Conservation (phyloP, 192 early-diverging fungal genomes). For the Podila verticillata region DNA sequence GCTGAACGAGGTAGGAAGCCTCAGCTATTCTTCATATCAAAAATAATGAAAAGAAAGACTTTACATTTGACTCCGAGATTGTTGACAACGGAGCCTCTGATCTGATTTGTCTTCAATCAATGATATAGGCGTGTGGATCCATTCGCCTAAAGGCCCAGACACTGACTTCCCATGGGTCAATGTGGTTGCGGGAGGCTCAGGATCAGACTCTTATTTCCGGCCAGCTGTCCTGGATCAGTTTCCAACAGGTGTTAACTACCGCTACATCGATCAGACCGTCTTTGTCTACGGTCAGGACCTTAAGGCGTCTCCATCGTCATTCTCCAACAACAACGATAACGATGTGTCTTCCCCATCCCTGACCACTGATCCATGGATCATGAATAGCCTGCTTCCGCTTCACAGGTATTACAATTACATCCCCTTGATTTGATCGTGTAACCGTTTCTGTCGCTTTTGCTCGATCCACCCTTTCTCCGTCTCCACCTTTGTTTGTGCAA, state of each 20-base stretch:
- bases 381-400: slow-evolving; percentile 43
- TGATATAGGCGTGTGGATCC: slow-evolving; percentile 39
- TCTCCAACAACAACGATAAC: neutral
- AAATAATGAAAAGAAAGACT: no score
- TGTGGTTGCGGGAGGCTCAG: slow-evolving; percentile 35
- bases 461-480: neutral
- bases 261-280: slow-evolving; percentile 40
- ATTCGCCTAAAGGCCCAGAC: slow-evolving; percentile 6
- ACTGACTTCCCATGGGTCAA: slow-evolving; percentile 24
- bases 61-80: no score
- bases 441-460: neutral
- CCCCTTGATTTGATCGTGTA: neutral
- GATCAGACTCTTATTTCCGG: slow-evolving; percentile 38
- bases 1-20: slow-evolving; percentile 25
- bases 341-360: slow-evolving; percentile 1
- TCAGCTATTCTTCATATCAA: neutral
- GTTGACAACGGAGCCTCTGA: no score
- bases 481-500: neutral
- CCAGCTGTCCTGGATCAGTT: slow-evolving; percentile 26
- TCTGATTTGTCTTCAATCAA: no score
- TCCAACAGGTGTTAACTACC: slow-evolving; percentile 18
- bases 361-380: slow-evolving; percentile 32
- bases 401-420: slow-evolving; percentile 30
- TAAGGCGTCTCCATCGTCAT: neutral
- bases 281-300: slow-evolving; percentile 32